Evolutionary conservation across 2,329 filamentous ascomycete species (phyloP).

Genomic region (Didymella exigua): DNA sequence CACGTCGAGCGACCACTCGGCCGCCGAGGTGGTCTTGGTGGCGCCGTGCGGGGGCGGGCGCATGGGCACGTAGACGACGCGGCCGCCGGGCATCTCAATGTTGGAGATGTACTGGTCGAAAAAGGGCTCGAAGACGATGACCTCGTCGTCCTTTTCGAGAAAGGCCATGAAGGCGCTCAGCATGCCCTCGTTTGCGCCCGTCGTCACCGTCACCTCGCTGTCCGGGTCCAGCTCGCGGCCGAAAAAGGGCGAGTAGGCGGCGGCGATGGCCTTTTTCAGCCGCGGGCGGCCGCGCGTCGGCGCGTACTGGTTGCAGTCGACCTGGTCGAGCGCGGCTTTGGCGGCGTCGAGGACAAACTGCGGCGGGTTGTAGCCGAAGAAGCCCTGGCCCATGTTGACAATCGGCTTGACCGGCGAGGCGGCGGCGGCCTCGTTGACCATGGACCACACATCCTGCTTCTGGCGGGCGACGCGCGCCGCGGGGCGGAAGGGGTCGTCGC

Average conservation of each 20-base stretch:
- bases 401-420: slow-evolving; percentile 68
- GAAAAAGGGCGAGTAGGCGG: slow-evolving; percentile 90
- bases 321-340: slow-evolving; percentile 83
- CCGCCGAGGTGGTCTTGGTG: slow-evolving; percentile 78
- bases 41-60: slow-evolving; percentile 84
- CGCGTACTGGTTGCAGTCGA: slow-evolving; percentile 99
- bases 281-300: slow-evolving; percentile 92
- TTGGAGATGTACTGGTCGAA: slow-evolving; percentile 99
- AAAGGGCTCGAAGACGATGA: slow-evolving; percentile 97
- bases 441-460: slow-evolving; percentile 67
- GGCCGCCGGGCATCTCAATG: slow-evolving; percentile 97
- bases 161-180: slow-evolving; percentile 98
- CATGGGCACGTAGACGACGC: slow-evolving; percentile 93
- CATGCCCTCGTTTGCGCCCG: slow-evolving; percentile 90
- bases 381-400: slow-evolving; percentile 74
- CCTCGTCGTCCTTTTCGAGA: slow-evolving; percentile 91
- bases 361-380: slow-evolving; percentile 94
- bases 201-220: slow-evolving; percentile 93
- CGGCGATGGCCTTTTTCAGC: slow-evolving; percentile 88
- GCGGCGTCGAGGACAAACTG: slow-evolving; percentile 89
- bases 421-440: slow-evolving; percentile 70
- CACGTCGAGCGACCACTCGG: slow-evolving; percentile 88
- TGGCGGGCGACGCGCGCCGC: slow-evolving; percentile 60
- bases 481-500: slow-evolving; percentile 57
- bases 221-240: slow-evolving; percentile 82